Evolutionary conservation across 2,329 filamentous ascomycete species (phyloP).

Genomic region (Juglanconis oblonga): DNA sequence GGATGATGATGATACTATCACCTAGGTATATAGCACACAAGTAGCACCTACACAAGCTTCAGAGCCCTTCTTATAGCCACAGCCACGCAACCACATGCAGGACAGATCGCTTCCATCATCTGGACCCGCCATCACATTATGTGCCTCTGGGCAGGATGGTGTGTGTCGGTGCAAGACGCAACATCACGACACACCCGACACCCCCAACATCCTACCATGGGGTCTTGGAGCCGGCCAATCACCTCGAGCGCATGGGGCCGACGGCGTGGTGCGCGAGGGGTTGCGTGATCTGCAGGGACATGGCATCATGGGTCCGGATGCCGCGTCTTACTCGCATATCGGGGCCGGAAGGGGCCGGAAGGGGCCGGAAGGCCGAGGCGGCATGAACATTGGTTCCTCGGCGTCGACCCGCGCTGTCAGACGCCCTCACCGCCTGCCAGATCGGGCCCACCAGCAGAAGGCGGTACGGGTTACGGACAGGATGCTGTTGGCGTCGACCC

Average conservation of each 20-base stretch:
- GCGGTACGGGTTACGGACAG: no score
- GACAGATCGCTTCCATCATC: neutral
- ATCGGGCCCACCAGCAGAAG: no score
- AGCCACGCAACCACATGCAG: neutral
- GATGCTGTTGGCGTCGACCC: no score
- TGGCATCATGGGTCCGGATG: neutral
- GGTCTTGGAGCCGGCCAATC: neutral
- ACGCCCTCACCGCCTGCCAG: no score
- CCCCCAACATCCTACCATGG: no score
- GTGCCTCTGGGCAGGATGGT: neutral
- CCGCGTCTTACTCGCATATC: neutral
- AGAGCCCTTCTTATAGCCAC: constrained; percentile 7
- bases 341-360: neutral
- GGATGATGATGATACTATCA: neutral
- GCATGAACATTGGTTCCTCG: no score
- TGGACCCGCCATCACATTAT: constrained; percentile 2
- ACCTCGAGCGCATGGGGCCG: neutral
- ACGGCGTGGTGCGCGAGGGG: neutral
- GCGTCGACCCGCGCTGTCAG: no score
- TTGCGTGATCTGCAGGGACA: constrained; percentile 14
- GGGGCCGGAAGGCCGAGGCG: accelerated
- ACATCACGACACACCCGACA: neutral
- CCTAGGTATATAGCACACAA: no score
- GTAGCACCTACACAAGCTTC: no score
- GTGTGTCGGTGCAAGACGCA: neutral